Evolutionary conservation across 192 early-diverging fungal genomes (phyloP).

Genomic region (Backusella circina): DNA sequence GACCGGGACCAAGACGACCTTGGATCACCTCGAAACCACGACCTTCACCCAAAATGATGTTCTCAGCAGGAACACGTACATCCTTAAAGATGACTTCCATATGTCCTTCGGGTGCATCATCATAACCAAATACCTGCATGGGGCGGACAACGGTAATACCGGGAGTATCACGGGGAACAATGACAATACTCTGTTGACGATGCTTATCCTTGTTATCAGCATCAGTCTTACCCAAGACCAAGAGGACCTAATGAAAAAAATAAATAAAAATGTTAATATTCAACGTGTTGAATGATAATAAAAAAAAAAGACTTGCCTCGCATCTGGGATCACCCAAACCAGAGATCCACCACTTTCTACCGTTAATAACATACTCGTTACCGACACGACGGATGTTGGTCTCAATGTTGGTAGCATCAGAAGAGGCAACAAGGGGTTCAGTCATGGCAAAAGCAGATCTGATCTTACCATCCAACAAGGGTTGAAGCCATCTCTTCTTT

Average conservation of each 20-base stretch:
- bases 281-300: background rate
- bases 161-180: conserved; percentile 80
- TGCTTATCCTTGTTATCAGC: conserved; percentile 63
- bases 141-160: conserved; percentile 85
- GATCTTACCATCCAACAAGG: conserved; percentile 88
- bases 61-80: conserved; percentile 81
- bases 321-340: conserved; percentile 94
- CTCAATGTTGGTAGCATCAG: conserved; percentile 97
- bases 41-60: conserved; percentile 93
- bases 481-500: conserved; percentile 74
- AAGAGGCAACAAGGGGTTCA: conserved; percentile 91
- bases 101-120: conserved; percentile 97
- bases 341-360: conserved; percentile 98
- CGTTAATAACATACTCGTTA: conserved; percentile 67
- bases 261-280: background rate
- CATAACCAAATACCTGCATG: conserved; percentile 88
- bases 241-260: background rate
- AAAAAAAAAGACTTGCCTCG: conserved; percentile 74
- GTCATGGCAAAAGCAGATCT: conserved; percentile 99
- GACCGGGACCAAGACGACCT: conserved; percentile 93
- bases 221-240: conserved; percentile 82
- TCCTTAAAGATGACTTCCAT: conserved; percentile 90
- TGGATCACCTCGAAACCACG: conserved; percentile 98
- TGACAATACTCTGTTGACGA: conserved; percentile 85
- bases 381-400: conserved; percentile 69